Evolutionary conservation across 208 protist species (phyloP).

Genomic region (Tritrichomonas musculus): DNA sequence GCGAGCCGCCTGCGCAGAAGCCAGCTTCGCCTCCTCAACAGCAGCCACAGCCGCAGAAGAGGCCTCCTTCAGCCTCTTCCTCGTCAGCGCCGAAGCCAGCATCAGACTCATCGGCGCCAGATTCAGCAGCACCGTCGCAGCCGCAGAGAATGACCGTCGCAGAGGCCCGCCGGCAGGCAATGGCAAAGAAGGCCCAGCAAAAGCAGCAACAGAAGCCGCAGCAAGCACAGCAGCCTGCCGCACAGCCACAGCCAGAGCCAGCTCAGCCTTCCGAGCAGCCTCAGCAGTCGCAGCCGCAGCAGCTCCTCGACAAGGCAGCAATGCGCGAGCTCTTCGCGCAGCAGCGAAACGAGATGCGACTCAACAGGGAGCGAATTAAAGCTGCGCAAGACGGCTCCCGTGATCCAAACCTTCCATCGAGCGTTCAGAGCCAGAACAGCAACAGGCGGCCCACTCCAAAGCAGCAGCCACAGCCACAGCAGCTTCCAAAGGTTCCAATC

Average conservation of each 20-base stretch:
- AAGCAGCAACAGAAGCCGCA: too few relatives aligned
- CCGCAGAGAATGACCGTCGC: too few relatives aligned
- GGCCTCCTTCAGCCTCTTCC: not conserved
- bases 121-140: not conserved
- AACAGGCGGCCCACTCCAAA: not conserved
- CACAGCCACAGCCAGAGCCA: too few relatives aligned
- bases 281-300: not conserved
- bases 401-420: not conserved
- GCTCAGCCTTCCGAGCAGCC: too few relatives aligned
- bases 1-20: not conserved
- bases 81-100: not conserved
- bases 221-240: too few relatives aligned
- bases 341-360: not conserved
- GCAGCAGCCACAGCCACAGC: not conserved
- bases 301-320: not conserved
- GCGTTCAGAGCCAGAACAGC: not conserved
- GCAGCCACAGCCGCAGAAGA: not conserved
- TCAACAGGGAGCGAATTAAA: not conserved
- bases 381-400: not conserved
- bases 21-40: not conserved
- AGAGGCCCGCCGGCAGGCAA: too few relatives aligned
- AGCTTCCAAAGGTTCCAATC: not conserved
- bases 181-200: not conserved
- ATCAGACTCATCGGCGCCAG: not conserved
- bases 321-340: not conserved